Base-by-base conservation (phyloP, 2,329 filamentous ascomycete genomes). In the Cladosporium sp. region DNA sequence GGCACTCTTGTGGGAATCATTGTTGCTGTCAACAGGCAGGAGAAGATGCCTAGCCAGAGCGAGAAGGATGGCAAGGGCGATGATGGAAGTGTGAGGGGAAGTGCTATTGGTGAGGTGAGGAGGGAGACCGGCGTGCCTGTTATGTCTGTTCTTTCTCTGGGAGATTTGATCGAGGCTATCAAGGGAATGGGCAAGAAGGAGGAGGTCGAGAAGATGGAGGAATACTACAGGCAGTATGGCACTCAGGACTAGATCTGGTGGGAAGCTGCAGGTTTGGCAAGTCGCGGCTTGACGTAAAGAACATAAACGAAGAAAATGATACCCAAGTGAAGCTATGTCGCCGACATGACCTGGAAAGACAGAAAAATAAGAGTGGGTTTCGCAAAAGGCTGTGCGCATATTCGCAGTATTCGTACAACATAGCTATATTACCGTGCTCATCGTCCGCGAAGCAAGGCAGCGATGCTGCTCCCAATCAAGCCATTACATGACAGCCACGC, bases 1-100 rank as follows among this genome's bases (percentile, higher is more conserved):
- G 93, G 92, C 1, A 81, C 79, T 43, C 82, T 97, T 18, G 86
- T 86, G 3, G 92, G 90, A 25, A 91, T 97, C 51, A 80, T 96
- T 16, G 86, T 98, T 27, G 87, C 91, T 3, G 78, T 96, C 58
- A 89, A 96, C 70, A 80, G 92, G 53, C 85, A 85, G 77, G 88
- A 94, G 78, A 91, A 86, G 73, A 79, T 89, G 51, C 85, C 84
- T 56, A 71, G 74, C 67, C 63, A 69, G 60, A 52, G 69, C 22
- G 67, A 69, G 60, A 66, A 62, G 58, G 58, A 62, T 42, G 67
- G 64, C 11, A 60, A 64, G 36, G 72, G 71, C 18, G 86, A 88
- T 55, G 85, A 88, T 60, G 79, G 78, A 39, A 80, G 80, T 69
- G 79, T 80, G 22, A 80, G 84, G 60, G 80, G 80, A 27, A 95